Conservation (phyloP, 2,329 filamentous ascomycete genomes). For the Beauveria brongniartii region DNA sequence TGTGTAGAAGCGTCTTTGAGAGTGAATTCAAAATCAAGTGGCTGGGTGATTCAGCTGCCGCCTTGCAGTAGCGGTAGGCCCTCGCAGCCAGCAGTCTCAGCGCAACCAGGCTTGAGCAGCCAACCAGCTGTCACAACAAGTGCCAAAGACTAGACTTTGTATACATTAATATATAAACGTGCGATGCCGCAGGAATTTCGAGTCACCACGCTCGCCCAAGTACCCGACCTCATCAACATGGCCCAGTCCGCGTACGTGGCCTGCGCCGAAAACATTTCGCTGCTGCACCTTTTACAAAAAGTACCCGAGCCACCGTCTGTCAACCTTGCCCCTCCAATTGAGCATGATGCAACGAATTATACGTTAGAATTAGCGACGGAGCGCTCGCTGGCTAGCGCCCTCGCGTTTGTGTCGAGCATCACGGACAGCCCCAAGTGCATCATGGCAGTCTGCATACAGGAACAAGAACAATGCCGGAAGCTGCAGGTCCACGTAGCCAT, state of each 20-base stretch:
- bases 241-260: neutral
- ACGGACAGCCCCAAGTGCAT: neutral
- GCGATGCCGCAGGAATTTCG: neutral
- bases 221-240: neutral
- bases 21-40: neutral
- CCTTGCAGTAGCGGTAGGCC: neutral
- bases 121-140: neutral
- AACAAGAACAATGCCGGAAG: neutral
- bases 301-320: neutral
- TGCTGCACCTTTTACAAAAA: neutral
- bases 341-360: neutral
- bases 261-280: neutral
- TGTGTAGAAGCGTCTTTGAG: too few relatives aligned
- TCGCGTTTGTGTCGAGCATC: neutral
- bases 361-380: neutral
- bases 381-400: neutral
- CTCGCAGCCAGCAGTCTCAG: neutral
- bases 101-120: neutral
- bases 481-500: neutral
- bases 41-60: neutral
- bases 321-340: neutral
- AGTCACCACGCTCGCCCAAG: neutral
- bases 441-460: conserved; percentile 1
- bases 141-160: neutral
- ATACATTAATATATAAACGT: neutral